phyloP scores from a whole-genome alignment of 768 basidiomycete species.

The Butyriboletus loyo region DNA sequence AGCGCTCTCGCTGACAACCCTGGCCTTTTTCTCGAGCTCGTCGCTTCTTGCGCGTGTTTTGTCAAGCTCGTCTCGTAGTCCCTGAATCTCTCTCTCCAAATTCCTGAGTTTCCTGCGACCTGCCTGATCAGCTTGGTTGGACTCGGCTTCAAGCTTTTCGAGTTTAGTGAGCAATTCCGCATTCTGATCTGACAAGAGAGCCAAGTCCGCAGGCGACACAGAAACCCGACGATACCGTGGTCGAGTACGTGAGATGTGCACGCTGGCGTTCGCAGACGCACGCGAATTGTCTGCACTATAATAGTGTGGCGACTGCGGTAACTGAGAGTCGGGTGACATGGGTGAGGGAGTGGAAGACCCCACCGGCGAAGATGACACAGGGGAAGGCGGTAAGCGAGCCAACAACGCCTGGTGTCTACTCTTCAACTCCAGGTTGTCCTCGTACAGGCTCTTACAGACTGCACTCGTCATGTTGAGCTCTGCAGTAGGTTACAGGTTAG shows the following conservation, averaged over 20 bases:
- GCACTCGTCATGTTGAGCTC: slow-evolving; percentile 69
- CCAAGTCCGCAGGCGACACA: slow-evolving; percentile 65
- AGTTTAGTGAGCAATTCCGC: slow-evolving; percentile 74
- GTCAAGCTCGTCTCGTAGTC: slow-evolving; percentile 72
- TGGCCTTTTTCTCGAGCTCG: slow-evolving; percentile 67
- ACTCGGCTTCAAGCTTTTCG: slow-evolving; percentile 71
- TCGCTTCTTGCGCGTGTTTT: slow-evolving; percentile 66
- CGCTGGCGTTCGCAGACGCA: slow-evolving; percentile 16
- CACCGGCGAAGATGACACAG: slow-evolving; percentile 34
- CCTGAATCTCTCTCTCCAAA: slow-evolving; percentile 78
- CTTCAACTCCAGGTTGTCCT: slow-evolving; percentile 66
- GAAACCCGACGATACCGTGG: slow-evolving; percentile 45
- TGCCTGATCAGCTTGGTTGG: slow-evolving; percentile 58
- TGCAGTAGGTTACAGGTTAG: slow-evolving; percentile 24
- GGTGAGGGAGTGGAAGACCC: slow-evolving; percentile 23
- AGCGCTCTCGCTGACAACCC: slow-evolving; percentile 33
- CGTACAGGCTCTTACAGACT: slow-evolving; percentile 65
- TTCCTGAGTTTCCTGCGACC: slow-evolving; percentile 68
- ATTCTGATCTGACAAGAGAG: slow-evolving; percentile 77
- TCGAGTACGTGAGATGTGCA: slow-evolving; percentile 24
- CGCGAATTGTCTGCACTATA: slow-evolving; percentile 29
- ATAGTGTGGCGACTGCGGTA: slow-evolving; percentile 34
- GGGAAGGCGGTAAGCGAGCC: slow-evolving; percentile 54
- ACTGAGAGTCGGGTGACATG: slow-evolving; percentile 23
- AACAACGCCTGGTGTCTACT: slow-evolving; percentile 70